Evolutionary conservation across 2,329 filamentous ascomycete genomes (phyloP).

Genomic region (Phaeophleospora eucalypticola): DNA sequence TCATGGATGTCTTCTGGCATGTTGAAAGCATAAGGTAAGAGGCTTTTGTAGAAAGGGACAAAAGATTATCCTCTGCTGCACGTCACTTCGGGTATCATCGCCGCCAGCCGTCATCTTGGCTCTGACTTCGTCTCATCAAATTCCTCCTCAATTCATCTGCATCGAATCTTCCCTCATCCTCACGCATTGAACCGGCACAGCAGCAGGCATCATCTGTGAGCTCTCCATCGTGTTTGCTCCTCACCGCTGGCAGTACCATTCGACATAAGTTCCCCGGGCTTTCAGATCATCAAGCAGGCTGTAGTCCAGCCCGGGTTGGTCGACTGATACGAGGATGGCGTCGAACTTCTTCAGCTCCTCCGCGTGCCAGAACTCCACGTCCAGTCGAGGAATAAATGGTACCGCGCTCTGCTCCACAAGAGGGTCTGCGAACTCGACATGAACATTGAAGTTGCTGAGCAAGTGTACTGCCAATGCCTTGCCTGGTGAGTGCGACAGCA

Average conservation of each 20-base stretch:
- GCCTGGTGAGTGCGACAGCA: slow-evolving; percentile 6
- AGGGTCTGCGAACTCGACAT: slow-evolving; percentile 8
- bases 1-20: too few relatives aligned
- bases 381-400: not conserved
- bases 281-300: not conserved
- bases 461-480: slow-evolving; percentile 7
- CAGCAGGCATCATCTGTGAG: too few relatives aligned
- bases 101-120: too few relatives aligned
- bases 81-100: too few relatives aligned
- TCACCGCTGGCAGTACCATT: not conserved
- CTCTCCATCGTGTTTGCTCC: too few relatives aligned
- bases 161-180: too few relatives aligned
- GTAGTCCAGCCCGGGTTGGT: slow-evolving; percentile 5
- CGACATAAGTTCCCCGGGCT: not conserved
- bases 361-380: not conserved
- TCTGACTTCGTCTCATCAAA: too few relatives aligned
- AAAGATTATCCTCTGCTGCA: too few relatives aligned
- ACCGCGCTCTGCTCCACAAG: slow-evolving; percentile 5
- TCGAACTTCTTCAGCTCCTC: slow-evolving; percentile 1
- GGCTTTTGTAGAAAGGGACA: too few relatives aligned
- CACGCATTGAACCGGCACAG: too few relatives aligned
- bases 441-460: slow-evolving; percentile 4
- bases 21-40: too few relatives aligned
- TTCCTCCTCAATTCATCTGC: too few relatives aligned
- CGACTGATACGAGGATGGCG: slow-evolving; percentile 4